A percentile compares a stretch with the other conserved stretches of the same genome.
phyloP scores from a whole-genome alignment of 2,329 filamentous ascomycete species.

The Fusarium secorum region DNA sequence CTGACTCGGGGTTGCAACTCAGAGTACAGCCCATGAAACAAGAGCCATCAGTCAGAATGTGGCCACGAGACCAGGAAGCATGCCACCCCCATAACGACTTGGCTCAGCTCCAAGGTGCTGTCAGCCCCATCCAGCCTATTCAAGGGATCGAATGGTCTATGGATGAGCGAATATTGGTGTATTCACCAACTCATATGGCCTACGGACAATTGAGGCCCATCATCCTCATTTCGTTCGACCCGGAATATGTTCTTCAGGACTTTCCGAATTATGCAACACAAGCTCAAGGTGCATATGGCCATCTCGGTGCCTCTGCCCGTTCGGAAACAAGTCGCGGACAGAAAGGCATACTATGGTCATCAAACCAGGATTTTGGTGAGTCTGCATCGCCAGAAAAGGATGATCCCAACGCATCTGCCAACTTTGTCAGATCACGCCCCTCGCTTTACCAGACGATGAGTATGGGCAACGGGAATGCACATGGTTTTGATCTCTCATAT shows the following conservation, averaged over 20 bases:
- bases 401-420: not conserved
- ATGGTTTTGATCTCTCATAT: constrained; percentile 32
- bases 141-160: constrained; percentile 51
- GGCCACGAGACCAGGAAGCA: constrained; percentile 33
- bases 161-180: constrained; percentile 59
- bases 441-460: constrained; percentile 26
- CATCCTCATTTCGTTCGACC: constrained; percentile 45
- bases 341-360: not conserved
- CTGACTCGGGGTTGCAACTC: constrained; percentile 55
- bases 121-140: constrained; percentile 46
- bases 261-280: constrained; percentile 17
- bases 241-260: constrained; percentile 35
- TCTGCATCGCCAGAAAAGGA: not conserved
- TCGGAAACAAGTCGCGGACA: not conserved
- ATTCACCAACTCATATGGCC: constrained; percentile 42
- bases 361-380: not conserved
- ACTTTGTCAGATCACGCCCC: constrained; percentile 5
- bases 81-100: not conserved
- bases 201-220: constrained; percentile 28
- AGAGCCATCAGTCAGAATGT: constrained; percentile 20
- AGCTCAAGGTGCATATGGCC: not conserved
- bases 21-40: constrained; percentile 35
- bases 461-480: constrained; percentile 29
- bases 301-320: not conserved
- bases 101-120: constrained; percentile 47